A percentile compares a stretch with the other conserved stretches of the same genome.
Evolutionary conservation across 768 basidiomycete genomes (phyloP).

Genomic region (Hypholoma fasciculare): DNA sequence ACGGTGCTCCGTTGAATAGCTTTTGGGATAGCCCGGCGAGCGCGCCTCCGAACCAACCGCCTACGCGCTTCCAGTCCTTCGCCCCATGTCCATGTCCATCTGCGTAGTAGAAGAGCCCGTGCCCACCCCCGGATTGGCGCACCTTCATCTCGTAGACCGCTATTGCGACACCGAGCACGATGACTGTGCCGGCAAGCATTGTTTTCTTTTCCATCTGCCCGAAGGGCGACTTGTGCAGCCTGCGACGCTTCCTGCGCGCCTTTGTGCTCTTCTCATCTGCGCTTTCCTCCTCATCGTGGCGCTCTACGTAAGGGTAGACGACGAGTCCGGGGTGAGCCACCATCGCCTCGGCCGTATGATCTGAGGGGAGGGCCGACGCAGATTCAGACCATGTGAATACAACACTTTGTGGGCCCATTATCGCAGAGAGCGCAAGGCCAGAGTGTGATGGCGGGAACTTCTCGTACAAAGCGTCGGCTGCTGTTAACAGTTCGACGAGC

Average conservation of each 20-base stretch:
- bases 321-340: conserved; percentile 54
- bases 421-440: conserved; percentile 48
- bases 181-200: conserved; percentile 63
- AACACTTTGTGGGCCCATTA: conserved; percentile 80
- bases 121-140: conserved; percentile 19
- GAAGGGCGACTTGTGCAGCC: conserved; percentile 22
- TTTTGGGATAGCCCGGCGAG: conserved; percentile 21
- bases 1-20: conserved; percentile 13
- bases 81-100: conserved; percentile 21
- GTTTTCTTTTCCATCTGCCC: conserved; percentile 35
- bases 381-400: conserved; percentile 72
- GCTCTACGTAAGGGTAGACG: conserved; percentile 51
- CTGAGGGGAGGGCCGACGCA: conserved; percentile 40
- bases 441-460: conserved; percentile 62
- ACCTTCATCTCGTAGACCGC: conserved; percentile 51
- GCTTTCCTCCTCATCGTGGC: conserved; percentile 24
- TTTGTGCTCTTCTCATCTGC: conserved; percentile 7
- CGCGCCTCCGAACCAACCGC: conserved; percentile 23
- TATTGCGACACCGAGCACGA: conserved; percentile 71
- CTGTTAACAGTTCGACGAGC: conserved; percentile 51
- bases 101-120: conserved; percentile 18
- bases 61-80: conserved; percentile 20
- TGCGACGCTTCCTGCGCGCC: conserved; percentile 19
- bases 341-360: conserved; percentile 62
- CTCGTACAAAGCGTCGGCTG: conserved; percentile 59